Evolutionary conservation across 2,329 filamentous ascomycete species (phyloP), one percentile per base, ranked within the genome.

Genomic region (Fusarium annulatum): DNA sequence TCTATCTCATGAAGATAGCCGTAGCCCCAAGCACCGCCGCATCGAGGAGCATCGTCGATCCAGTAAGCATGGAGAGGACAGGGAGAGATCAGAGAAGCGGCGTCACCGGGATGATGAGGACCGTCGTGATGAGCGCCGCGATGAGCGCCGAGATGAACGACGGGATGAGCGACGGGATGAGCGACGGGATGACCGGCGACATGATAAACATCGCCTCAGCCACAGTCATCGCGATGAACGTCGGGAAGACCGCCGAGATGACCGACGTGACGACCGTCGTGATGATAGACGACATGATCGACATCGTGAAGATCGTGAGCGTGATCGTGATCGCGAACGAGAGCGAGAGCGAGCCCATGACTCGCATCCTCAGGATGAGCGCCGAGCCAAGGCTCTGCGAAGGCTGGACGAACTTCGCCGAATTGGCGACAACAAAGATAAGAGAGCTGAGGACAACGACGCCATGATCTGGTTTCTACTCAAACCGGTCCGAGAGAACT

Each of bases 401-500:
- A 84, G 81, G 55, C 81, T 83, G 52, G 83, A 84, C n/a, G 82
- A 85, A 64, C 81, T 86, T 39, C 82, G 84, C 14, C 80, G 81
- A 26, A 84, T 87, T 69, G 82, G 84, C 28, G 86, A 90, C 53
- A 84, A 88, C 58, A 85, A 86, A 61, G 83, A 89, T 55, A 84
- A 86, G 71, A 82, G 85, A 33, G 84, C 80, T 49, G 82, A 80
- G 59, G 82, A 86, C 58, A 84, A 85, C 49, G 85, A 86, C 65
- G 84, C 84, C 7, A 83, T 86, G 81, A 84, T 86, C 28, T 86
- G 84, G 84, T 85, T 82, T 66, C 77, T 88, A 42, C 80, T 92
- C 67, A 88, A 88, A 67, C 89, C 90, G 19, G 88, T 92, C 34
- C 86, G 86, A 55, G 86, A 88, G 67, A 90, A 89, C 69, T 87